Conservation (phyloP, 164 flowering plant genomes). For the Stephania japonica region DNA sequence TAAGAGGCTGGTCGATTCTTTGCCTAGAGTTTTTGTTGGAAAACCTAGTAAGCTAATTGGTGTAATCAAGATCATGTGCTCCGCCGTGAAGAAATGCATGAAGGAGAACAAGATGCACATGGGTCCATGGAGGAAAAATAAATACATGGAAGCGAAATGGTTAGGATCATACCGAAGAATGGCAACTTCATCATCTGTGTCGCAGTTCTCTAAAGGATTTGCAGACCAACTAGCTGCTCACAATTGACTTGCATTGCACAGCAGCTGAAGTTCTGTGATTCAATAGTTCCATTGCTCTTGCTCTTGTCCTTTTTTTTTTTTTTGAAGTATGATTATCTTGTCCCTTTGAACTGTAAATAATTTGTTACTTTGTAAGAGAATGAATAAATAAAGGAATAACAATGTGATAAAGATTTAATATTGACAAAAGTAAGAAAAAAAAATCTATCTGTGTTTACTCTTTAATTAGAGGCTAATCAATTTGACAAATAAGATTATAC, state of each 20-base stretch:
- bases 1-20: slow-evolving; percentile 35
- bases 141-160: slow-evolving; percentile 92
- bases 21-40: slow-evolving; percentile 80
- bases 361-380: background rate
- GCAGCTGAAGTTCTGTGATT: slow-evolving; percentile 7
- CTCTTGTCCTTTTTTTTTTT: background rate
- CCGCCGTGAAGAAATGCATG: slow-evolving; percentile 76
- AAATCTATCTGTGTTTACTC: background rate
- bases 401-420: background rate
- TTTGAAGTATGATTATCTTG: background rate
- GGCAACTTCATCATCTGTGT: background rate
- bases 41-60: slow-evolving; percentile 49
- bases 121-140: slow-evolving; percentile 90
- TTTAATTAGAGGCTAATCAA: background rate
- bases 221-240: slow-evolving; percentile 10
- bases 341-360: slow-evolving; percentile 5
- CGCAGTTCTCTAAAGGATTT: background rate
- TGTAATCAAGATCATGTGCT: slow-evolving; percentile 57
- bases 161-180: slow-evolving; percentile 33
- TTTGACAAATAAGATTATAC: background rate
- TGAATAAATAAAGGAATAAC: background rate
- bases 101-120: slow-evolving; percentile 87
- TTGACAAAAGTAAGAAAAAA: background rate
- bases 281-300: background rate
- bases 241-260: slow-evolving; percentile 12